Percentiles rank a stretch among this genome's conserved stretches.
Evolutionary conservation across 140 eudicot genomes (phyloP).

Genomic region (Cichorium intybus): DNA sequence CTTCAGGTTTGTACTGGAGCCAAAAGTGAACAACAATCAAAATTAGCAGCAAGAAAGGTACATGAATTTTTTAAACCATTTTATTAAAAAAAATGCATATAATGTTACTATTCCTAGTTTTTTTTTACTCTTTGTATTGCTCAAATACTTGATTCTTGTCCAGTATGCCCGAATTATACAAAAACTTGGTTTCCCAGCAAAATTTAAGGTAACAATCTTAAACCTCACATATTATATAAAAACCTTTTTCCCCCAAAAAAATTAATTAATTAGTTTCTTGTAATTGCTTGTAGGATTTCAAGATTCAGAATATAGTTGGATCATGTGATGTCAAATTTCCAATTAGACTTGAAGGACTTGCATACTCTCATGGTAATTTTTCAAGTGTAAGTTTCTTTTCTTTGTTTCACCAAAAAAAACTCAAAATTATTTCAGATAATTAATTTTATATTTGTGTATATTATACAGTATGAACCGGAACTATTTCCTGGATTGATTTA

Average conservation of each 20-base stretch:
- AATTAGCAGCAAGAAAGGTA: not conserved
- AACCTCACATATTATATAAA: not conserved
- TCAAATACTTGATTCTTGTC: not conserved
- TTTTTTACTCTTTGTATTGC: not conserved
- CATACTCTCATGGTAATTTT: constrained; percentile 59
- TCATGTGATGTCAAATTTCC: constrained; percentile 79
- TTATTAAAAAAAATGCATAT: not conserved
- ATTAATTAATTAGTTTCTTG: not conserved
- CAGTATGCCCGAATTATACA: constrained; percentile 79
- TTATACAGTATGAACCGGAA: constrained; percentile 25
- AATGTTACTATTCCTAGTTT: not conserved
- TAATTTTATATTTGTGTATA: not conserved
- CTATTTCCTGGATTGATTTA: constrained; percentile 20
- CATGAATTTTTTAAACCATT: not conserved
- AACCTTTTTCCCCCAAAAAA: not conserved
- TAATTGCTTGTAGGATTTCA: constrained; percentile 50
- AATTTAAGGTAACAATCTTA: constrained; percentile 47
- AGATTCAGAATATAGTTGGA: constrained; percentile 77
- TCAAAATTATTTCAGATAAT: not conserved
- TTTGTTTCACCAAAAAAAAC: not conserved
- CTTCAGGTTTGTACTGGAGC: not conserved
- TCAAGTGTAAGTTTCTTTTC: constrained; percentile 48
- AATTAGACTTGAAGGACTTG: constrained; percentile 74
- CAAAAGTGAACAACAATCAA: not conserved
- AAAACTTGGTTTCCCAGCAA: constrained; percentile 70